Percentiles rank a stretch among this genome's conserved stretches.
These are phyloP conservation scores for Cutaneotrichosporon mucoides DNA, from an alignment of 1,284 basidiomycete species.

Conservation along the genomic window DNA sequence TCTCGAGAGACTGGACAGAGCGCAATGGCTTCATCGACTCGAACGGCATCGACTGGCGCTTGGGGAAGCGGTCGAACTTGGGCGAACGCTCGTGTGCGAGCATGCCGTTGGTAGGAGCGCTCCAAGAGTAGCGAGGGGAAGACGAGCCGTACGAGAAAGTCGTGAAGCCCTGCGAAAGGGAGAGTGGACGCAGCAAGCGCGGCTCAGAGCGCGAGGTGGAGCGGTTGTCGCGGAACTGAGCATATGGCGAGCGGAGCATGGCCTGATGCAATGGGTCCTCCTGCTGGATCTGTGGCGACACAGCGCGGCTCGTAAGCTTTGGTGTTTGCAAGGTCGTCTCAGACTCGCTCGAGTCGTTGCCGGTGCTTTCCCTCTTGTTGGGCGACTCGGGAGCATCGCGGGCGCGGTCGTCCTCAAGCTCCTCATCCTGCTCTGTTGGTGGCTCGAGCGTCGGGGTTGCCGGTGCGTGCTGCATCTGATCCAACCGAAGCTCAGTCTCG, in stretches of 20 bases:
- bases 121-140: slow-evolving; percentile 42
- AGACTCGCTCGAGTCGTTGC: slow-evolving; percentile 24
- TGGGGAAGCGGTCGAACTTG: slow-evolving; percentile 29
- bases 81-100: slow-evolving; percentile 20
- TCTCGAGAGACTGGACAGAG: slow-evolving; percentile 76
- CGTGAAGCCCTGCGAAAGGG: slow-evolving; percentile 92
- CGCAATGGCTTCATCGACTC: slow-evolving; percentile 49
- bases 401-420: slow-evolving; percentile 15
- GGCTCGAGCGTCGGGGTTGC: slow-evolving; percentile 13
- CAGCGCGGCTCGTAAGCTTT: slow-evolving; percentile 15
- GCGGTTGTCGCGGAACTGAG: slow-evolving; percentile 35
- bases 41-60: slow-evolving; percentile 29
- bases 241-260: slow-evolving; percentile 78
- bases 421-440: slow-evolving; percentile 17
- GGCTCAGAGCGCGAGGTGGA: slow-evolving; percentile 6
- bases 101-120: slow-evolving; percentile 17
- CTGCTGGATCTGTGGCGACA: slow-evolving; percentile 21
- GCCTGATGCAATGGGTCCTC: slow-evolving; percentile 86
- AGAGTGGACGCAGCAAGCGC: slow-evolving; percentile 53
- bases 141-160: slow-evolving; percentile 64
- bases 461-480: slow-evolving; percentile 4
- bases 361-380: slow-evolving; percentile 17
- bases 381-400: slow-evolving; percentile 1
- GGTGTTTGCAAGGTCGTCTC: slow-evolving; percentile 19
- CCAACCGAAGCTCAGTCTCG: slow-evolving; percentile 13